Conservation (phyloP, 2,329 filamentous ascomycete species). For the Pseudopithomyces maydicus region DNA sequence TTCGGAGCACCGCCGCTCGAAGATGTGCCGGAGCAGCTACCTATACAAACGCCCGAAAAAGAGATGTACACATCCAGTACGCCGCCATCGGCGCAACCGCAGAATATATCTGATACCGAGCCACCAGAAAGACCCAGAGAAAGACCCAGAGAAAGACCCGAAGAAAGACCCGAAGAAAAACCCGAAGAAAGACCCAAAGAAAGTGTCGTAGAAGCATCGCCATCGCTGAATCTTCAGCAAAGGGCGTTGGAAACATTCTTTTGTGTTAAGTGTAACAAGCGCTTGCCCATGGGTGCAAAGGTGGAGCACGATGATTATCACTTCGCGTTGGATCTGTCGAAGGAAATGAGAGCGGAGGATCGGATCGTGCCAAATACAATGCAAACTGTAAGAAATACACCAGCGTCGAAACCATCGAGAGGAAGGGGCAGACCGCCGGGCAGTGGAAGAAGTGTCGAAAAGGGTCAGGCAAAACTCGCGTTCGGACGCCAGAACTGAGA, state of each 20-base stretch:
- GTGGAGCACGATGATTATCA: conserved; percentile 93
- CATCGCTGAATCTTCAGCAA: conserved; percentile 22
- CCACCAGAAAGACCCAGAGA: conserved; percentile 3
- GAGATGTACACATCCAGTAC: conserved; percentile 20
- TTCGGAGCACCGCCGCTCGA: conserved; percentile 13
- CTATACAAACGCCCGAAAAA: conserved; percentile 20
- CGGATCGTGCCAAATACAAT: conserved; percentile 16
- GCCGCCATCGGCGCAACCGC: conserved; percentile 42
- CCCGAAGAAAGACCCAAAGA: not conserved
- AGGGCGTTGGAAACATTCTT: conserved; percentile 45
- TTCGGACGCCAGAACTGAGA: conserved; percentile 40
- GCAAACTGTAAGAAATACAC: conserved; percentile 11
- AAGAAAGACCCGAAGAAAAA: not conserved
- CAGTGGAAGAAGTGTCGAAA: conserved; percentile 38
- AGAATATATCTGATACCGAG: conserved; percentile 5
- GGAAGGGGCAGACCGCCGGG: conserved; percentile 46
- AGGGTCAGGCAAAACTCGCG: conserved; percentile 52
- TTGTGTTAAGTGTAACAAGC: conserved; percentile 70
- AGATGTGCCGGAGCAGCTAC: conserved; percentile 18
- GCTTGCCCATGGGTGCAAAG: conserved; percentile 62
- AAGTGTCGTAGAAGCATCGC: not conserved
- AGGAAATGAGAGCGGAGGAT: conserved; percentile 52
- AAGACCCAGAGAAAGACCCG: too few relatives aligned
- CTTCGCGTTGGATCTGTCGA: conserved; percentile 83
- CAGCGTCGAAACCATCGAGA: conserved; percentile 27